Percentiles rank a stretch among this genome's conserved stretches.
Conservation (phyloP, 2,329 filamentous ascomycete genomes). For the Emericellopsis atlantica region DNA sequence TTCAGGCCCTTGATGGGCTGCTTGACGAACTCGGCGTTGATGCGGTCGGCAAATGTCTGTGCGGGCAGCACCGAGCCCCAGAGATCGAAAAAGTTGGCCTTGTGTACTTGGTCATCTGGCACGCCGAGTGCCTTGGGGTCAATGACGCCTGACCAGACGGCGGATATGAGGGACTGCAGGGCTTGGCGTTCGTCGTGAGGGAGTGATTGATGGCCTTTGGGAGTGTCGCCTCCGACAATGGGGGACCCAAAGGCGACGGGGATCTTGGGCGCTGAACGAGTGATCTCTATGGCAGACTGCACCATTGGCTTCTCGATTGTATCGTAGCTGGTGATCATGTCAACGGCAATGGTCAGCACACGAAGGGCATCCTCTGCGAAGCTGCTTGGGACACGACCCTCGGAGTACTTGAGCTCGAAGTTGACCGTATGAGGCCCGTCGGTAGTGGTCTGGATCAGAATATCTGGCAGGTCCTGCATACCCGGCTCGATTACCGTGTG, state of each 20-base stretch:
- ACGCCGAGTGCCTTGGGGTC: slow-evolving; percentile 24
- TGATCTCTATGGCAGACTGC: slow-evolving; percentile 26
- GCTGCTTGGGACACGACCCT: slow-evolving; percentile 24
- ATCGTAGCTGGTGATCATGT: slow-evolving; percentile 30
- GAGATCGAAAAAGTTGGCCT: slow-evolving; percentile 36
- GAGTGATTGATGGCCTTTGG: slow-evolving; percentile 11
- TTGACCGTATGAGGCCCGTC: slow-evolving; percentile 21
- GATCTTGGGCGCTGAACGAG: slow-evolving; percentile 22
- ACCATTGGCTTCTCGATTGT: slow-evolving; percentile 31
- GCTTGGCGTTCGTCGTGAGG: slow-evolving; percentile 24
- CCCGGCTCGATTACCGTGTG: slow-evolving; percentile 26
- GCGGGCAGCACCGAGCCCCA: slow-evolving; percentile 37
- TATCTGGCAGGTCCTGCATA: slow-evolving; percentile 27
- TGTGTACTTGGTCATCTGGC: slow-evolving; percentile 25
- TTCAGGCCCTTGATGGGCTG: slow-evolving; percentile 22
- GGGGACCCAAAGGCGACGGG: slow-evolving; percentile 17
- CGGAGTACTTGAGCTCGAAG: slow-evolving; percentile 31
- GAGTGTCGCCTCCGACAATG: slow-evolving; percentile 9
- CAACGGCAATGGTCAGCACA: slow-evolving; percentile 31
- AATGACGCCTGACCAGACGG: slow-evolving; percentile 31
- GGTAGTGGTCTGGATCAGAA: slow-evolving; percentile 29
- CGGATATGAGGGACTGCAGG: slow-evolving; percentile 26
- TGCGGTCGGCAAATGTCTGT: slow-evolving; percentile 27
- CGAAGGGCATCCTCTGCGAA: slow-evolving; percentile 31
- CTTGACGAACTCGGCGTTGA: slow-evolving; percentile 27